A percentile compares a stretch with the other conserved stretches of the same genome.
These are phyloP conservation scores for Botrytis medusae DNA, from an alignment of 2,329 filamentous ascomycete species.

Conservation along the genomic window DNA sequence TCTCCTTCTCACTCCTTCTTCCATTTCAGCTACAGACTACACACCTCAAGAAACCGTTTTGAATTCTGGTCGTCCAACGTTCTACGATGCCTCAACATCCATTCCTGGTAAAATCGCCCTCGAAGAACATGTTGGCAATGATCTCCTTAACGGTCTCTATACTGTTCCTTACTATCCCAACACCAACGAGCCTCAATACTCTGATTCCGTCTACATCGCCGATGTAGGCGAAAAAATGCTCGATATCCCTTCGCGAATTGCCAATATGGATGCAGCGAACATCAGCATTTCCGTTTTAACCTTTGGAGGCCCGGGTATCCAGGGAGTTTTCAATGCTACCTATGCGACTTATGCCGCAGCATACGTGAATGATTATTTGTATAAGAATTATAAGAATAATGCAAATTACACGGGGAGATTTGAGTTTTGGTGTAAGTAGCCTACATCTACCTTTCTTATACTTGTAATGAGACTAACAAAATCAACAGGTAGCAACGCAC, in stretches of 20 bases:
- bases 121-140: constrained; percentile 14
- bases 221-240: background rate
- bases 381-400: constrained; percentile 24
- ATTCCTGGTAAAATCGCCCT: constrained; percentile 11
- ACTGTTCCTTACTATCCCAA: constrained; percentile 4
- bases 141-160: background rate
- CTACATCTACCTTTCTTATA: background rate
- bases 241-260: constrained; percentile 21
- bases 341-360: constrained; percentile 25
- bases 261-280: constrained; percentile 28
- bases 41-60: background rate
- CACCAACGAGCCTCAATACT: constrained; percentile 7
- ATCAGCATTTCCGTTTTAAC: constrained; percentile 26
- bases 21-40: background rate
- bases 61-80: constrained; percentile 15
- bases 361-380: constrained; percentile 29
- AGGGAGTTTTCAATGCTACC: constrained; percentile 30
- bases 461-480: background rate
- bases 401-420: constrained; percentile 29
- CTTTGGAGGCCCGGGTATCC: constrained; percentile 27
- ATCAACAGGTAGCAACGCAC: constrained; percentile 20
- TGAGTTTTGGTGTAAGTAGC: constrained; percentile 28
- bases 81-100: background rate
- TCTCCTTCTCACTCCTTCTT: background rate
- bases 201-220: background rate